A percentile compares a stretch with the other conserved stretches of the same genome.
Evolutionary conservation across 148 eudicot species (phyloP).

Genomic region (Rhododendron kiyosumense): DNA sequence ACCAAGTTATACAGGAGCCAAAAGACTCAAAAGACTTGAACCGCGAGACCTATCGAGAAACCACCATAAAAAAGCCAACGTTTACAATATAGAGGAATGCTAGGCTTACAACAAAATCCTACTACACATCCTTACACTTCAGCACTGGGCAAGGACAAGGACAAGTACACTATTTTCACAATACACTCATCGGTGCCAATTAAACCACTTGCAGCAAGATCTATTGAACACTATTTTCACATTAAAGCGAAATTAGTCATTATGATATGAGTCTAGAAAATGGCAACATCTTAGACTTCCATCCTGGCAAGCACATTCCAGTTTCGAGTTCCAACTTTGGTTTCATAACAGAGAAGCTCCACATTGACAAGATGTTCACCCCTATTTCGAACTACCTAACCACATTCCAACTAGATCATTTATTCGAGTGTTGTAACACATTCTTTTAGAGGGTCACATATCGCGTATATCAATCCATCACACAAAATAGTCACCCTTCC

Average conservation of each 20-base stretch:
- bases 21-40: neutral
- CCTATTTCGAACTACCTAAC: neutral
- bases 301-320: neutral
- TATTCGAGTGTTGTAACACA: neutral
- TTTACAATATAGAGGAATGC: neutral
- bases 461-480: neutral
- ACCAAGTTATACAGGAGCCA: neutral
- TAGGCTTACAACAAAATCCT: no score
- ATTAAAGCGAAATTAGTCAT: neutral
- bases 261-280: neutral
- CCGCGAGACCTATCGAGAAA: neutral
- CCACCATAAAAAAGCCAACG: neutral
- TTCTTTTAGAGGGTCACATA: neutral
- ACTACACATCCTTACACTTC: no score
- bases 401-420: neutral
- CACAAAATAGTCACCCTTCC: neutral
- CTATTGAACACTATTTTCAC: neutral
- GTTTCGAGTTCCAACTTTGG: neutral
- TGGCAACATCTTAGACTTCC: neutral
- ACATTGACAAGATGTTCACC: neutral
- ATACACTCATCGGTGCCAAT: neutral
- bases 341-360: neutral
- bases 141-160: no score
- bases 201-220: neutral
- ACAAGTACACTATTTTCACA: neutral